Base-by-base conservation (phyloP, 495 filamentous ascomycete genomes). In the Trichoderma reesei region DNA sequence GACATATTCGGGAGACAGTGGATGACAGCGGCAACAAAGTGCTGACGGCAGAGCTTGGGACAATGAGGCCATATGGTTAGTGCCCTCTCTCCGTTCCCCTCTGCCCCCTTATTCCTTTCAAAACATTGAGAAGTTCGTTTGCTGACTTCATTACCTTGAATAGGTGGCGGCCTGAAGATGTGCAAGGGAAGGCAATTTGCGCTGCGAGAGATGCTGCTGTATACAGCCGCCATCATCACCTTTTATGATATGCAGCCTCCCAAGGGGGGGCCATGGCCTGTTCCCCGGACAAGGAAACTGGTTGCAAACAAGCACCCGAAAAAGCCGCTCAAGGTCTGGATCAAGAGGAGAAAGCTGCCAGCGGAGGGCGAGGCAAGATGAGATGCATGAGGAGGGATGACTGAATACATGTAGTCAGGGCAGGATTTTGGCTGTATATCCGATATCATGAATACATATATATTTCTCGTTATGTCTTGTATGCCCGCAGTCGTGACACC, bases 141-240 rank as follows among this genome's bases (percentile, higher is more conserved):
- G 26, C 38, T 18, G n/a, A 13, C 39, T n/a, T 38, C 9, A 20
- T 20, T 38, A 9, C 16, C 33, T 20, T 61, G 11, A 14, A 39
- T 61, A 61, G 59, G 34, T 41, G 59, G 39, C 34, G 36, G 59
- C 33, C 14, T 38, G 11, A 41, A 38, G 18, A 63, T 63, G 61
- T 41, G 61, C 61, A 63, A 63, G 61, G 61, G 61, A 34, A 26
- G 61, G n/a, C 38, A 39, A 34, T 63, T 63, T 44, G 61, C 61
- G n/a, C 18, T 63, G 20, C 16, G 61, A 33, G 61, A 63, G 31
- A 34, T 63, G 11, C 13, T 63, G 8, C 38, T 63, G 14, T 44
- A 26, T 33, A 63, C 61, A n/a, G 61, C 61, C 6, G 41, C 61
- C 41, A 63, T 63, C 14, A n/a, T 63, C 38, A 44, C 61, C 7